Evolutionary conservation across 768 basidiomycete species (phyloP), one percentile per base, ranked within the genome.

Genomic region (Tricholoma sp.): DNA sequence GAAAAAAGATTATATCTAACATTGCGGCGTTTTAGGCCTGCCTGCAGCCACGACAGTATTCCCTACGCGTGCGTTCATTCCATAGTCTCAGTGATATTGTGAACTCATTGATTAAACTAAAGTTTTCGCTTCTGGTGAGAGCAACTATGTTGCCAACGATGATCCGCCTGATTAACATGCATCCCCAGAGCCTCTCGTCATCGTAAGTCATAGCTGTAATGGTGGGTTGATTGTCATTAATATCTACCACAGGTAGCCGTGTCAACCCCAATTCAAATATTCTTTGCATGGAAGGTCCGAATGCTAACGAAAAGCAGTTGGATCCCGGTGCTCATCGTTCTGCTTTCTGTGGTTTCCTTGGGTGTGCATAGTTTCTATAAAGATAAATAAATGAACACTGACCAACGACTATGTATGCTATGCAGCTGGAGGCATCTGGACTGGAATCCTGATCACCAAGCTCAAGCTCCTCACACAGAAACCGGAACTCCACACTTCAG

Each of bases 221-320:
- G 45, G 14, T 24, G 5, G 14, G 27, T 49, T n/a, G 14, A 49
- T n/a, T 24, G 9, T 21, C 8, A 12, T 1, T 53, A 18, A 54
- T 21, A 0, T 16, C 16, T 35, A 19, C 31, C 32, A 4, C 56
- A 77, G 76, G 72, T 73, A 10, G 61, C 71, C 18, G 68, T 78
- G 11, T 75, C 74, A 0, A 75, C 74, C 0, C 73, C 75, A 0
- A 70, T 75, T 1, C 76, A 78, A 56, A 59, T 75, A 2, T 76
- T 78, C 62, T 70, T 74, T 27, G 74, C 74, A 0, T 76, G 75
- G 75, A 61, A 75, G 6, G 74, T 77, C 29, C 63, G 57, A 14
- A 61, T 67, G 22, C 64, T 76, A 46, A 74, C 69, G n/a, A 67
- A 64, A 43, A 65, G 64, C 2, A 60, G 53, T 41, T 64, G 63